Percentiles rank a stretch among this genome's conserved stretches.
These are phyloP conservation scores for Theobroma grandiflorum DNA, from an alignment of 441 rosid genomes.

Conservation along the genomic window DNA sequence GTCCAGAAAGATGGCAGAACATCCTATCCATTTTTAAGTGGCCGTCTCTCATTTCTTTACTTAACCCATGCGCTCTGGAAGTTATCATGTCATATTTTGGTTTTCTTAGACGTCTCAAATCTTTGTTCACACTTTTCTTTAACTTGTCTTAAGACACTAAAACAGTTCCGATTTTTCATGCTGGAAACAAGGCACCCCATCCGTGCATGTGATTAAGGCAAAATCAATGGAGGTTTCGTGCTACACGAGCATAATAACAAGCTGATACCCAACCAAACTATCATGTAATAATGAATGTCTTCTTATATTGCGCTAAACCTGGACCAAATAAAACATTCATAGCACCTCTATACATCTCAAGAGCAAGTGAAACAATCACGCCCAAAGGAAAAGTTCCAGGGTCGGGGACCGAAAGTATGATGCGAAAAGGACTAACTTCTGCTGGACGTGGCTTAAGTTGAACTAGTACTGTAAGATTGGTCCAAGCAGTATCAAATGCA, in stretches of 20 bases:
- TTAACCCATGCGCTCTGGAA: neutral
- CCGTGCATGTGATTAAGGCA: constrained; percentile 10
- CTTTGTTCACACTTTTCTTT: neutral
- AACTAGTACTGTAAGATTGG: neutral
- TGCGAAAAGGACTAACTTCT: neutral
- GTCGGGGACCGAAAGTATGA: neutral
- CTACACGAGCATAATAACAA: neutral
- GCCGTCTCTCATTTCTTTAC: neutral
- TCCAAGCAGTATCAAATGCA: neutral
- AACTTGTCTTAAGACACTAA: neutral
- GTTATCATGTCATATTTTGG: neutral
- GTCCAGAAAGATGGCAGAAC: neutral
- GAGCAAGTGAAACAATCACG: constrained; percentile 1
- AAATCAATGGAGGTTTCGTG: constrained; percentile 12
- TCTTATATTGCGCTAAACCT: neutral
- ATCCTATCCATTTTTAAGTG: neutral
- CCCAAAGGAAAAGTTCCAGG: neutral
- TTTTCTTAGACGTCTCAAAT: neutral
- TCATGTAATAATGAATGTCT: neutral
- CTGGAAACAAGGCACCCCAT: neutral
- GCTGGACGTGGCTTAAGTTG: neutral
- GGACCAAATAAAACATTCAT: neutral
- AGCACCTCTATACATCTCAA: constrained; percentile 24
- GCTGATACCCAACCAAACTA: neutral
- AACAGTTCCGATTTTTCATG: neutral